These are phyloP conservation scores for Daldinia decipiens DNA, from an alignment of 495 filamentous ascomycete species.

Conservation along the genomic window DNA sequence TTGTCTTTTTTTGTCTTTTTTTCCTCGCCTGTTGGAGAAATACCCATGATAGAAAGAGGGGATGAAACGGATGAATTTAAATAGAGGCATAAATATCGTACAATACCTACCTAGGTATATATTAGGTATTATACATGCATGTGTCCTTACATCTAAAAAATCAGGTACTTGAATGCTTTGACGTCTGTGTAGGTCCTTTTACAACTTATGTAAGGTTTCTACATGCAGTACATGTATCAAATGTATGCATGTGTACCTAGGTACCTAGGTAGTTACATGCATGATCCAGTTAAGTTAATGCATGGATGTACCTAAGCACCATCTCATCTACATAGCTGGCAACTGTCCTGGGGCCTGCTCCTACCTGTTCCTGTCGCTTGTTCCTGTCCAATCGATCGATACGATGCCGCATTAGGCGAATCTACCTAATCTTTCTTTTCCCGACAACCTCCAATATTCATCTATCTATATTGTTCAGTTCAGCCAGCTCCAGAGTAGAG, in stretches of 20 bases:
- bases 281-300: constrained; percentile 2
- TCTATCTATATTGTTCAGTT: neutral
- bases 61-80: neutral
- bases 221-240: neutral
- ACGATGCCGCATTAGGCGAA: constrained; percentile 33
- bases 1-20: constrained; percentile 2
- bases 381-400: constrained; percentile 31
- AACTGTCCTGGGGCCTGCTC: constrained; percentile 6
- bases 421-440: constrained; percentile 13
- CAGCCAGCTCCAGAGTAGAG: neutral
- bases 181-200: neutral
- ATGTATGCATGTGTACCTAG: constrained; percentile 4
- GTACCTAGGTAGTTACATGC: too few species aligned
- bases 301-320: constrained; percentile 5
- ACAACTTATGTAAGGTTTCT: too few species aligned
- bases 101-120: neutral
- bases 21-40: neutral
- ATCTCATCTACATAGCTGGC: neutral
- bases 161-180: neutral
- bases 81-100: neutral
- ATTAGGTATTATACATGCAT: too few species aligned
- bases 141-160: neutral
- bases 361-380: constrained; percentile 36
- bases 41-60: neutral
- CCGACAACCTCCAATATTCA: constrained; percentile 11